Conservation (phyloP, 2,329 filamentous ascomycete genomes). For the Nemania diffusa region DNA sequence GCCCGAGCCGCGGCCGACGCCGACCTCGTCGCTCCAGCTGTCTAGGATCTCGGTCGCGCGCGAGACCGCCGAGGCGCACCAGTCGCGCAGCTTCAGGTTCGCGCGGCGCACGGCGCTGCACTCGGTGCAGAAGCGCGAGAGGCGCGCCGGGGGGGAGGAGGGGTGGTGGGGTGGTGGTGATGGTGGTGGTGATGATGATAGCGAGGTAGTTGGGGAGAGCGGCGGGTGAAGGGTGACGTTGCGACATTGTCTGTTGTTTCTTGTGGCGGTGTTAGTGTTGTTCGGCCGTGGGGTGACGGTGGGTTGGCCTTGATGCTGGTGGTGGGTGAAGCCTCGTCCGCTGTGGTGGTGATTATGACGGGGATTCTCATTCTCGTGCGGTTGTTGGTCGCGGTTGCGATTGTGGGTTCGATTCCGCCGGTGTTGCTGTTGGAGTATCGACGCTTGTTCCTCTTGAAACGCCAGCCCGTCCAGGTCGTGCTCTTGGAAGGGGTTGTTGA, state of each 20-base stretch:
- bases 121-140: slow-evolving; percentile 40
- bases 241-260: no score
- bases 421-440: neutral
- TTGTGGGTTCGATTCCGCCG: neutral
- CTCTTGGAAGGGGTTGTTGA: slow-evolving; percentile 15
- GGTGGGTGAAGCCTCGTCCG: neutral
- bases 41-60: slow-evolving; percentile 28
- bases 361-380: neutral
- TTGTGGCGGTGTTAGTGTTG: no score
- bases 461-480: neutral
- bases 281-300: no score
- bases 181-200: neutral
- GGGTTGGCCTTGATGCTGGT: no score
- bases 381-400: neutral
- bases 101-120: slow-evolving; percentile 45
- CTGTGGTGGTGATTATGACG: neutral
- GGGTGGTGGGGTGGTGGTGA: neutral
- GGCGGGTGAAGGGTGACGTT: neutral
- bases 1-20: slow-evolving; percentile 37
- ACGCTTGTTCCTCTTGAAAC: neutral
- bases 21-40: slow-evolving; percentile 45
- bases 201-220: neutral
- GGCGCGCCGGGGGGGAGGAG: neutral
- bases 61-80: slow-evolving; percentile 17
- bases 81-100: slow-evolving; percentile 45